Base-by-base conservation (phyloP, 2,329 filamentous ascomycete species). In the Lasiodiplodia citricola region DNA sequence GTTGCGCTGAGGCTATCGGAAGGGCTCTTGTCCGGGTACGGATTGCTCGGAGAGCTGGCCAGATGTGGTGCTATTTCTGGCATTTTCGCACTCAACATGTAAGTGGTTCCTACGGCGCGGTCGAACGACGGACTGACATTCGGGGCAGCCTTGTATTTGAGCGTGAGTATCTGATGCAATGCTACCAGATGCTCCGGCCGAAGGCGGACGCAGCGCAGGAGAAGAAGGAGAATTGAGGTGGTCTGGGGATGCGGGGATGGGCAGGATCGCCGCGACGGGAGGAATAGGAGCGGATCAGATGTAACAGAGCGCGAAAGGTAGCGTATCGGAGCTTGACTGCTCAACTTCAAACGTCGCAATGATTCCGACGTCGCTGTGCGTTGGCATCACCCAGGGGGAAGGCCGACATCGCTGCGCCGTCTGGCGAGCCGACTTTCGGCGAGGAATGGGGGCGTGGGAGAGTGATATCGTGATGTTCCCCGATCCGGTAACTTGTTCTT, bases 11-110 rank as follows among this genome's bases (percentile, higher is more conserved):
- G 74, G 47, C 73, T 71, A 57, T 77, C 74, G 23, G 73, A 70
- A 16, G 71, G 67, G 2, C 70, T 4, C 21, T 73, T 83, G 23
- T 70, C 65, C 13, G 68, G 68, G 44, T 81, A 81, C 70, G 82
- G 82, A 0, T 64, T 82, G 8, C 28, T 83, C 8, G 82, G 80
- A n/a, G 80, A 84, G 66, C 70, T 85, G 44, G 73, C 77, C 1
- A 74, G 76, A 14, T 76, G 80, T 35, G 81, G 80, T 7, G 72
- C 57, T 4, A 70, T 83, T 47, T 80, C 76, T n/a, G 78, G 71
- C 0, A 57, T 74, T 0, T 81, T 82, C 69, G 79, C 73, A 3
- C 51, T 76, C 6, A 73, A 77, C 31, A 73, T 84, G 79, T 81
- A 71, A 75, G 79, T 79, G n/a, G 11, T 63, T 47, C 52, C 28